Conservation (phyloP, 192 early-diverging fungal genomes). For the Linnemannia elongata region DNA sequence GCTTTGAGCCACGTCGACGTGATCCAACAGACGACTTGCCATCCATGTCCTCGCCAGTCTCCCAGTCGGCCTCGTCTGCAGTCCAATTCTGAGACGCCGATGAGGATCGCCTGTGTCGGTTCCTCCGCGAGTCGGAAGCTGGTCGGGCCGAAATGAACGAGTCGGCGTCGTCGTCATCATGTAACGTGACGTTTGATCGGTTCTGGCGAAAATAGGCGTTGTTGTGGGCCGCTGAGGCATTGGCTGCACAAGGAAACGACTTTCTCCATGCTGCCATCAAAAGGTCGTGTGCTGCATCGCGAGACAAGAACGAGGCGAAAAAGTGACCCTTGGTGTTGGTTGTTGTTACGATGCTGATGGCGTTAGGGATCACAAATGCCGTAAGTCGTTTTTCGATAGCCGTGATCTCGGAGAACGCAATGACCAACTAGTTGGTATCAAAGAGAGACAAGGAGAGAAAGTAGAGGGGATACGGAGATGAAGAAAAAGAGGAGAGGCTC, state of each 20-base stretch:
- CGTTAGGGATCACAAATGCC: constrained; percentile 90
- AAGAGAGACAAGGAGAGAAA: constrained; percentile 3
- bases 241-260: constrained; percentile 47
- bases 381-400: constrained; percentile 90
- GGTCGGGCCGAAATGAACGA: constrained; percentile 44
- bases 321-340: constrained; percentile 73
- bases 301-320: constrained; percentile 90
- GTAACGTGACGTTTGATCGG: constrained; percentile 31
- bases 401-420: constrained; percentile 83
- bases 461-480: not conserved
- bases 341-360: constrained; percentile 79
- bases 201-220: constrained; percentile 33
- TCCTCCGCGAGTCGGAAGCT: constrained; percentile 28
- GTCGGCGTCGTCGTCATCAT: constrained; percentile 31
- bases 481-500: not conserved
- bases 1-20: constrained; percentile 16
- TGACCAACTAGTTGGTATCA: constrained; percentile 64
- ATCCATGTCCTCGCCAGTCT: constrained; percentile 19
- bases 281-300: constrained; percentile 81
- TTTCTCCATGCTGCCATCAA: constrained; percentile 76
- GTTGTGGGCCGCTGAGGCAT: constrained; percentile 26
- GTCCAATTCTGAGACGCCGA: constrained; percentile 49
- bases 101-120: constrained; percentile 34
- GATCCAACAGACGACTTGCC: constrained; percentile 6
- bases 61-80: constrained; percentile 41